Percentiles rank a stretch among this genome's conserved stretches.
Conservation (phyloP, 1,139 yeast species). For the Diutina siamensis region DNA sequence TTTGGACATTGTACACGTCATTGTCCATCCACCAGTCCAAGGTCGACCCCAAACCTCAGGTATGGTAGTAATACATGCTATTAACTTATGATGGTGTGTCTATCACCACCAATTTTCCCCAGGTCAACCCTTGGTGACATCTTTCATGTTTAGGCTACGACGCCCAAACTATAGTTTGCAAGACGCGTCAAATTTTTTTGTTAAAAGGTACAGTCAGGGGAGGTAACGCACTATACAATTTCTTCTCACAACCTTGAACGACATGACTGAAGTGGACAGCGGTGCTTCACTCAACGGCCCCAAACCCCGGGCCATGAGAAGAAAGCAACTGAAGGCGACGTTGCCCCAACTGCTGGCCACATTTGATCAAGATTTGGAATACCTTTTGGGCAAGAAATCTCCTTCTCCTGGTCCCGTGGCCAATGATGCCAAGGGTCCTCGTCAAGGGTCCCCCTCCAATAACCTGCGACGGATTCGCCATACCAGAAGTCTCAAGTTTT, state of each 20-base stretch:
- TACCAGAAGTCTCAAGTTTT: neutral
- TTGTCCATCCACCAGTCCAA: too few relatives aligned
- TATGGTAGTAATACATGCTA: too few relatives aligned
- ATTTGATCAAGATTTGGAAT: neutral
- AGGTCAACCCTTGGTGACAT: too few relatives aligned
- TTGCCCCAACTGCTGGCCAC: neutral
- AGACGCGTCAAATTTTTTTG: neutral
- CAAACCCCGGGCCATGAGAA: neutral
- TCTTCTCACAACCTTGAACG: neutral
- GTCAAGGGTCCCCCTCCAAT: neutral
- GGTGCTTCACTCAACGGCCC: neutral
- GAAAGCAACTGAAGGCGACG: neutral
- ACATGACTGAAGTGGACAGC: neutral
- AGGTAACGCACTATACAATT: slow-evolving; percentile 2
- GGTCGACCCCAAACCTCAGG: too few relatives aligned
- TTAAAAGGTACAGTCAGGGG: neutral
- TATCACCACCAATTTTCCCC: too few relatives aligned
- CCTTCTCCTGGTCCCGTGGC: neutral
- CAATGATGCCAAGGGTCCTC: neutral
- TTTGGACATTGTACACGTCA: neutral
- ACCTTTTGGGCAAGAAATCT: neutral
- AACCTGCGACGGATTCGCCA: neutral
- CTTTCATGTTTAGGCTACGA: too few relatives aligned
- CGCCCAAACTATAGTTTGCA: too few relatives aligned
- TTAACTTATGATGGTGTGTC: too few relatives aligned